Conservation (phyloP, 495 filamentous ascomycete genomes). For the Filosporella fistucella region DNA sequence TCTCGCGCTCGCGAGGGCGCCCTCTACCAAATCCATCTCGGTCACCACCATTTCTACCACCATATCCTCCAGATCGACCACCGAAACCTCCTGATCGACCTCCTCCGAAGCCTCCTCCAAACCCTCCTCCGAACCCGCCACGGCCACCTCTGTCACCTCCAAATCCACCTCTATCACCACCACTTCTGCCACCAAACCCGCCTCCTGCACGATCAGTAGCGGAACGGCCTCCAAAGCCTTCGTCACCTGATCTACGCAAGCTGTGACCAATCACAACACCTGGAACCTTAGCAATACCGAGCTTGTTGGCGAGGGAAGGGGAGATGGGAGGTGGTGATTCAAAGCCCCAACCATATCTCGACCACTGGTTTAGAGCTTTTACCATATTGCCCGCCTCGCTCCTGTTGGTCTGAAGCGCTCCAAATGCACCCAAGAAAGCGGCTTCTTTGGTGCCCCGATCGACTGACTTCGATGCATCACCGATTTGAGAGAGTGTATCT, state of each 20-base stretch:
- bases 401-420: no score
- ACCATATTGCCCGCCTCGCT: conserved; percentile 24
- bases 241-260: not conserved
- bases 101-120: not conserved
- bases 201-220: no score
- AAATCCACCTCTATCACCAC: conserved; percentile 6
- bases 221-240: conserved; percentile 10
- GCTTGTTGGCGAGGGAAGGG: conserved; percentile 33
- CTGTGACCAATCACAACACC: conserved; percentile 41
- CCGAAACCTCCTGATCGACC: not conserved
- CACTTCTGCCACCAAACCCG: conserved; percentile 14
- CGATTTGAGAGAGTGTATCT: conserved; percentile 34
- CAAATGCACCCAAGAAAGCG: conserved; percentile 43
- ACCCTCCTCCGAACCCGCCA: not conserved
- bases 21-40: conserved; percentile 1
- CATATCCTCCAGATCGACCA: not conserved
- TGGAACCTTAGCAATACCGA: conserved; percentile 37
- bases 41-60: not conserved
- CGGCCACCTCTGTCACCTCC: conserved; percentile 3
- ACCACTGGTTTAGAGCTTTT: conserved; percentile 56
- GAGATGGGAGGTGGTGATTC: conserved; percentile 48
- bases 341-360: conserved; percentile 58
- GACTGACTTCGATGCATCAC: conserved; percentile 27
- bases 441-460: conserved; percentile 36
- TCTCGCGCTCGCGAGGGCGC: not conserved